Evolutionary conservation across 2,329 filamentous ascomycete species (phyloP), one percentile per base, ranked within the genome.

Genomic region (Aspergillus sp.): DNA sequence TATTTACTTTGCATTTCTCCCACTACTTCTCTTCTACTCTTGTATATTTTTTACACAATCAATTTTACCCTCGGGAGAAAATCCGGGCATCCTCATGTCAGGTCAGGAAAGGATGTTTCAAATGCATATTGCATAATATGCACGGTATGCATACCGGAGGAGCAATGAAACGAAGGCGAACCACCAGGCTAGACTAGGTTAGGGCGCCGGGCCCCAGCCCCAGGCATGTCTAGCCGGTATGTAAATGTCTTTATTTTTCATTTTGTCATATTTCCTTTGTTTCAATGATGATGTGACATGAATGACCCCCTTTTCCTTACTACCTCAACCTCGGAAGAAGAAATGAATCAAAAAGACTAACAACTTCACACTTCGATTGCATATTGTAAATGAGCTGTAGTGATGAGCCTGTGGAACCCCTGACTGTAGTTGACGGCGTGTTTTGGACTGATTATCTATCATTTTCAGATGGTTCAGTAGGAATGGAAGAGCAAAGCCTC

Each of bases 201-300:
- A 39, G 26, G 26, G 26, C 9, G 8, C 9, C 11, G 26, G 26
- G 9, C 8, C 26, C 26, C 26, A 30, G 26, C 8, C 26, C 3
- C 8, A 30, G 8, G 8, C 8, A 30, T 11, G 26, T 11, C 26
- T 30, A 30, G 26, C 26, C 8, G 11, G 26, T 30, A 11, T 9
- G 26, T 5, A 11, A 9, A 55, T 20, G 49, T 50, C 43, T 48
- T 38, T 48, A 15, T 56, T 47, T 55, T 47, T 39, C 7, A 32
- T 53, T 55, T 38, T 59, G 53, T 62, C 55, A 48, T 50, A 53
- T 56, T 62, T 57, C 55, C 57, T 62, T 60, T 60, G 60, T 57
- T 56, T 30, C 34, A 52, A 39, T 60, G 54, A 61, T 48, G 59
- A 60, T 34, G 56, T 60, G 61, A 62, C 32, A 56, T 61, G 48